Base-by-base conservation (phyloP, 352 stramenopile genomes). In the Pythium folliculosum region DNA sequence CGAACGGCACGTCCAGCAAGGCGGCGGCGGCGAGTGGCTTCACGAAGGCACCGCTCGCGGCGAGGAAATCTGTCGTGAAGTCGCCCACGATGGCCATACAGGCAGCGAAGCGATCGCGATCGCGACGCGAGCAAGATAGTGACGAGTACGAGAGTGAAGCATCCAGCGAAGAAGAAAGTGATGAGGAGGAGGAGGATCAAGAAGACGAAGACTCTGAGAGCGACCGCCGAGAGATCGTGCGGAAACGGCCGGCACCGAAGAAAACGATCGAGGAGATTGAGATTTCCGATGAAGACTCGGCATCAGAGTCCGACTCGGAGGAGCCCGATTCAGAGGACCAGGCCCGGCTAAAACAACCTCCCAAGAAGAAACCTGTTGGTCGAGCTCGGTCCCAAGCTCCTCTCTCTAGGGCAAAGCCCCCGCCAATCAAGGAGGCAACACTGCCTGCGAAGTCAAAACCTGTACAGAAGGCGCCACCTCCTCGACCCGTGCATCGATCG, bases 191-290 rank as follows among this genome's bases (percentile, higher is more conserved):
- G 2, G 57, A 53, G 37, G 50, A 37, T 50, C 21, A 5, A 48
- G 43, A 53, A 22, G 60, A 70, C 4, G 44, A 57, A 0, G 44
- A 72, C 38, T 22, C 22, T n/a, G 56, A 62, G 48, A 40, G 65
- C 49, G 47, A 69, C 17, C 23, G 9, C 3, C 14, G 51, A 22
- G 38, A 44, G 27, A 54, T 65, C 21, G 50, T 23, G 37, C 62
- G 47, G 2, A 25, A 10, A 44, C 35, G n/a, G 22, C 27, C 49
- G 19, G 22, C 48, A 3, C 16, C 16, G 0, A 73, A 72, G n/a
- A 71, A 65, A 14, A 32, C 47, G 61, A 45, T 38, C 5, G 47
- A 65, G 21, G 72, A 73, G 53, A 76, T 71, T 45, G 52, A 48
- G 32, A 56, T 53, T 8, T 59, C 35, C 1, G 52, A 59, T 21